A percentile compares a stretch with the other conserved stretches of the same genome.
phyloP scores from a whole-genome alignment of 2,329 filamentous ascomycete species.

The Ilyonectria mors-panacis region DNA sequence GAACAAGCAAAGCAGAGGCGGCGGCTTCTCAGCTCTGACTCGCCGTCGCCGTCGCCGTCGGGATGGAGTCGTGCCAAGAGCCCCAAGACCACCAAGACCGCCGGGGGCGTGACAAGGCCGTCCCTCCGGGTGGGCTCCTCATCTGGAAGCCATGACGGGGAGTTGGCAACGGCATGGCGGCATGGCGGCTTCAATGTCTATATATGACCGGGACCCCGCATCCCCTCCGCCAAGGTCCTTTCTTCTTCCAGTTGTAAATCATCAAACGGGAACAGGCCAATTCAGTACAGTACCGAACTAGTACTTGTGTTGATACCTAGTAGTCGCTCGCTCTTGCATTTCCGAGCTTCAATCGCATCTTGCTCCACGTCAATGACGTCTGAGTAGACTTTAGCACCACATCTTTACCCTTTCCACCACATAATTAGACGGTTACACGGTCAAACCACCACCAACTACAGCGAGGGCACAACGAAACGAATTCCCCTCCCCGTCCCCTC shows the following conservation, averaged over 20 bases:
- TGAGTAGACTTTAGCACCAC: conserved; percentile 31
- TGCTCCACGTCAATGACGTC: conserved; percentile 36
- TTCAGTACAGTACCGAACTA: conserved; percentile 24
- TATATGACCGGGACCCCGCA: conserved; percentile 43
- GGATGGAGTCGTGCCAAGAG: conserved; percentile 35
- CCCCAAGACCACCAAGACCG: conserved; percentile 34
- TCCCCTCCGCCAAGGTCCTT: conserved; percentile 30
- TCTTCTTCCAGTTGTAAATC: conserved; percentile 22
- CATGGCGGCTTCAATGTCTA: conserved; percentile 35
- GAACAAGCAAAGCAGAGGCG: conserved; percentile 23
- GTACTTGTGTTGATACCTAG: conserved; percentile 11
- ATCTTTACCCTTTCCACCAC: conserved; percentile 1
- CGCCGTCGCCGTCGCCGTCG: conserved; percentile 34
- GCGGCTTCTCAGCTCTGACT: conserved; percentile 36
- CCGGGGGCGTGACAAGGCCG: conserved; percentile 33
- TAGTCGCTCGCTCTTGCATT: conserved; percentile 11
- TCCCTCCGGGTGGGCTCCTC: conserved; percentile 30
- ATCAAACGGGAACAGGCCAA: conserved; percentile 2
- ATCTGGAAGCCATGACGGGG: conserved; percentile 33
- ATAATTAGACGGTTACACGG: conserved; percentile 5
- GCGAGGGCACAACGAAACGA: conserved; percentile 28
- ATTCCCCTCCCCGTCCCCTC: conserved; percentile 7
- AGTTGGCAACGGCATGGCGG: conserved; percentile 8
- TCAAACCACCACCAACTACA: conserved; percentile 1
- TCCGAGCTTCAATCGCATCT: conserved; percentile 22